These are phyloP conservation scores for Penicillium longicatenatum DNA, from an alignment of 495 filamentous ascomycete species.

Conservation along the genomic window DNA sequence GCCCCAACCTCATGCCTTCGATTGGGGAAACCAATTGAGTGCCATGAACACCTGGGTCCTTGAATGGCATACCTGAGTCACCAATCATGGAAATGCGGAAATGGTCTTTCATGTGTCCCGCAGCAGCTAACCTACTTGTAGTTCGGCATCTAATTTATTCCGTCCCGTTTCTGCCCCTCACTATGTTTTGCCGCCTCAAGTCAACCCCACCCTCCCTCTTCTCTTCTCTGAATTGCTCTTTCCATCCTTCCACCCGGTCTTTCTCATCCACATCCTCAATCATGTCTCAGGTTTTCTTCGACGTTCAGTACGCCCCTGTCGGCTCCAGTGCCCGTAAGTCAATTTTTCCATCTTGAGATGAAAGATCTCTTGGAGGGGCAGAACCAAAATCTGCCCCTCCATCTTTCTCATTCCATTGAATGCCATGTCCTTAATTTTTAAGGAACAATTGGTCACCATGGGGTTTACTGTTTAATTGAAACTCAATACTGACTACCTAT, in stretches of 20 bases:
- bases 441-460: background rate
- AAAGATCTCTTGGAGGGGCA: conserved; percentile 20
- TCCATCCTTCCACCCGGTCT: conserved; percentile 47
- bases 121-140: conserved; percentile 30
- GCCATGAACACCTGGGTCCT: background rate
- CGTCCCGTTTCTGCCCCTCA: conserved; percentile 46
- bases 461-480: conserved; percentile 1
- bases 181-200: conserved; percentile 54
- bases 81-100: conserved; percentile 20
- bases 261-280: conserved; percentile 64
- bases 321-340: conserved; percentile 64
- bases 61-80: background rate
- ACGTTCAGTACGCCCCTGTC: conserved; percentile 59
- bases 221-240: conserved; percentile 52
- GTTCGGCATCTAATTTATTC: conserved; percentile 32
- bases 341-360: conserved; percentile 3
- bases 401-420: conserved; percentile 7
- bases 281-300: conserved; percentile 73
- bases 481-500: conserved; percentile 19
- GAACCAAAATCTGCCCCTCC: conserved; percentile 14
- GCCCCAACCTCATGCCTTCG: background rate
- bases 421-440: background rate
- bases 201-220: conserved; percentile 53
- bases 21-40: background rate
- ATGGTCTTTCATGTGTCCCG: conserved; percentile 22